These are phyloP conservation scores for Xanthoconium purpureum DNA, from an alignment of 768 basidiomycete genomes.

Conservation along the genomic window DNA sequence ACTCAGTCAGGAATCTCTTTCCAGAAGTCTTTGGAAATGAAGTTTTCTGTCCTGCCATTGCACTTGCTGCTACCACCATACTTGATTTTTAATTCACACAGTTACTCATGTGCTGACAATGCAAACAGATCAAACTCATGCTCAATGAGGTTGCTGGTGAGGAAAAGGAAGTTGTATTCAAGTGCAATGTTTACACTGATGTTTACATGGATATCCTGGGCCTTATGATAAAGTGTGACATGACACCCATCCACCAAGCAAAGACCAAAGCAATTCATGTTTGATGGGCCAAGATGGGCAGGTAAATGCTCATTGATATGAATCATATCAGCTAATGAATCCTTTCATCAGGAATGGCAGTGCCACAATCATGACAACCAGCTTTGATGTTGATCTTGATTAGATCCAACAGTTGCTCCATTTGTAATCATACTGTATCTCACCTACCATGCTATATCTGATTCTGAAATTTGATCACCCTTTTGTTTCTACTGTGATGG, in stretches of 20 bases:
- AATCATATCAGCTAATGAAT: background rate
- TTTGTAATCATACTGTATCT: background rate
- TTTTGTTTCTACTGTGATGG: too few relatives aligned
- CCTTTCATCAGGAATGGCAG: background rate
- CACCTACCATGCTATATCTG: background rate
- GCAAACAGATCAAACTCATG: background rate
- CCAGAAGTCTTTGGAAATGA: too few relatives aligned
- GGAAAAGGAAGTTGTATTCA: background rate
- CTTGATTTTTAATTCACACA: too few relatives aligned
- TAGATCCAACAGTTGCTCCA: background rate
- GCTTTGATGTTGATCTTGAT: background rate
- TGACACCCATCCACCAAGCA: background rate
- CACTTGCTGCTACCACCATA: too few relatives aligned
- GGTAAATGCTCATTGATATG: background rate
- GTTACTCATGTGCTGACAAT: too few relatives aligned
- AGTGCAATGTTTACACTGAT: background rate
- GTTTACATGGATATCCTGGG: background rate
- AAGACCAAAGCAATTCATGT: background rate
- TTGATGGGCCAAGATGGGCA: background rate
- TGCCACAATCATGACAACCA: background rate
- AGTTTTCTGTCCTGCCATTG: too few relatives aligned
- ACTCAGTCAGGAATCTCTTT: too few relatives aligned
- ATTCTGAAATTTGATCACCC: too few relatives aligned
- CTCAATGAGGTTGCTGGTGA: background rate
- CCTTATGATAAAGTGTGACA: background rate